A percentile compares a stretch with the other conserved stretches of the same genome.
Evolutionary conservation across 2,329 filamentous ascomycete species (phyloP).

Genomic region (Colletotrichum magnum): DNA sequence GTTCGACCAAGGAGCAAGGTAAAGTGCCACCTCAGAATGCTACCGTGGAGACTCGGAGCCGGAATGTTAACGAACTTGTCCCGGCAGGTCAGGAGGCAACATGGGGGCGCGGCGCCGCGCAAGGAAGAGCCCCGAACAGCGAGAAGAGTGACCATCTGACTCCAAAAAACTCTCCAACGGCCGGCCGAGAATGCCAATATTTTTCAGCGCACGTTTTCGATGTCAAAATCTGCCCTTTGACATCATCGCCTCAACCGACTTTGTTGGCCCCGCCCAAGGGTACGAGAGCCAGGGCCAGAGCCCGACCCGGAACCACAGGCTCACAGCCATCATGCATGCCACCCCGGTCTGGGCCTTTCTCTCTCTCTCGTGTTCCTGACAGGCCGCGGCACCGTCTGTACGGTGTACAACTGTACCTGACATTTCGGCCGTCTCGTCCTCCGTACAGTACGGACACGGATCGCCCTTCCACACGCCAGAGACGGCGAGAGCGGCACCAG

Average conservation of each 20-base stretch:
- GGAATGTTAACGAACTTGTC: not conserved
- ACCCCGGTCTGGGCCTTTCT: conserved; percentile 10
- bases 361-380: not conserved
- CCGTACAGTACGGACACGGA: conserved; percentile 21
- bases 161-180: not conserved
- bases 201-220: conserved; percentile 9
- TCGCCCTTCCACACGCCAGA: conserved; percentile 6
- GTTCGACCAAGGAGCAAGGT: not conserved
- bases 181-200: conserved; percentile 23
- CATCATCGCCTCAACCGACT: conserved; percentile 34
- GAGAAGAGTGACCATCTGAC: conserved; percentile 17
- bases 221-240: conserved; percentile 25
- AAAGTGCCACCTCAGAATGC: not conserved
- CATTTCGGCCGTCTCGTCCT: not conserved
- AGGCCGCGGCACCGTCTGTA: conserved; percentile 1
- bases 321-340: conserved; percentile 29
- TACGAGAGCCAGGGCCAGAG: conserved; percentile 16
- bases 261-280: conserved; percentile 19
- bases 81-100: conserved; percentile 18
- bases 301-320: conserved; percentile 11
- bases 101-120: conserved; percentile 10
- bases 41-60: conserved; percentile 1
- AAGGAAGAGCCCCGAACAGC: conserved; percentile 4
- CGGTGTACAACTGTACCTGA: not conserved
- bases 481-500: conserved; percentile 19